Evolutionary conservation across 768 basidiomycete genomes (phyloP).

Genomic region (Dendrothele bispora): DNA sequence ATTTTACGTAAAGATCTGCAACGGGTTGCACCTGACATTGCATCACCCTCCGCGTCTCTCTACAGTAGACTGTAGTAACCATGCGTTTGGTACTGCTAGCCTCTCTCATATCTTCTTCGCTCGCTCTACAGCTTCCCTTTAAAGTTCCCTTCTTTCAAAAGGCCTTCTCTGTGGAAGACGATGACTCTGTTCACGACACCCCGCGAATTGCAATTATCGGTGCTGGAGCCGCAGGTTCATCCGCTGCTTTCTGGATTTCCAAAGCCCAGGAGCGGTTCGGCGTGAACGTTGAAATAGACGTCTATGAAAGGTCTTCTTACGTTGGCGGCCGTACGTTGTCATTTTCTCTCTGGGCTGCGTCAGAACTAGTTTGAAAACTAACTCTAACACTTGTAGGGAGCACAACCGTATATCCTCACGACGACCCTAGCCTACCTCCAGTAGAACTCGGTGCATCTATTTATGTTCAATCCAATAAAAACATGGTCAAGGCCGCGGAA

Average conservation of each 20-base stretch:
- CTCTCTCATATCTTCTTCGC: slow-evolving; percentile 1
- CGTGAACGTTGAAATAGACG: slow-evolving; percentile 75
- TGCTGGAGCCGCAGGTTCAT: slow-evolving; percentile 85
- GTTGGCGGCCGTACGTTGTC: slow-evolving; percentile 80
- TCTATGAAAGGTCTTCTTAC: slow-evolving; percentile 76
- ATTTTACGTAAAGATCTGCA: no score
- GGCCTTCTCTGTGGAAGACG: slow-evolving; percentile 20
- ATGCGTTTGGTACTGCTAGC: slow-evolving; percentile 3
- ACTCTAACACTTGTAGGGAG: slow-evolving; percentile 51
- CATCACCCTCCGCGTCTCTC: background rate
- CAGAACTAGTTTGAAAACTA: slow-evolving; percentile 2
- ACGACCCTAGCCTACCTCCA: slow-evolving; percentile 52
- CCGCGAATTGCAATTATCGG: slow-evolving; percentile 80
- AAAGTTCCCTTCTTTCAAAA: slow-evolving; percentile 54
- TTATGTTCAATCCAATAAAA: slow-evolving; percentile 75
- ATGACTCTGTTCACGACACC: slow-evolving; percentile 19
- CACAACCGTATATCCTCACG: slow-evolving; percentile 75
- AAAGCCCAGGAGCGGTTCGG: slow-evolving; percentile 73
- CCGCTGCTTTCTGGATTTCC: slow-evolving; percentile 82
- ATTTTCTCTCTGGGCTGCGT: background rate
- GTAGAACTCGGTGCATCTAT: slow-evolving; percentile 89
- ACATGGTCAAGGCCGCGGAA: slow-evolving; percentile 69
- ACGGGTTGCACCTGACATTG: no score
- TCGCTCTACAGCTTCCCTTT: slow-evolving; percentile 49
- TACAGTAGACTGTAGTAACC: background rate